Conservation (phyloP, 345 rosid genomes). For the Camelina sativa region DNA sequence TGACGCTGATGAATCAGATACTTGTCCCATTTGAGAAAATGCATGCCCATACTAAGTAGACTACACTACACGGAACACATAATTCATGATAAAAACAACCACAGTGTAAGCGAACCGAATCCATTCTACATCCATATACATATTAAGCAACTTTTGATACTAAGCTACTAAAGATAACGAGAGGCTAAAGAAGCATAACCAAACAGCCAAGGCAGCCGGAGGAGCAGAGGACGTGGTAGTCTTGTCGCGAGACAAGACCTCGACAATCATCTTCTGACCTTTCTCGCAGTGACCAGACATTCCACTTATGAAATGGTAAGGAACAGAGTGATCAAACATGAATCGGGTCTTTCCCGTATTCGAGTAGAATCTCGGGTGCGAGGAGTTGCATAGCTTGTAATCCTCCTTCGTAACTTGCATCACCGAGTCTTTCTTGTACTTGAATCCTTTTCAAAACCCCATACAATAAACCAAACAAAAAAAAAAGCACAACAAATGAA, state of each 20-base stretch:
- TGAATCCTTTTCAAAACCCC: constrained; percentile 19
- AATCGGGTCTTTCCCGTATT: constrained; percentile 57
- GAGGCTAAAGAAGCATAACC: constrained; percentile 4
- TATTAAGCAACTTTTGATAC: constrained; percentile 10
- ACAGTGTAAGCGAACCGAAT: not conserved
- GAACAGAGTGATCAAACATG: constrained; percentile 54
- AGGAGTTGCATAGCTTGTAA: constrained; percentile 60
- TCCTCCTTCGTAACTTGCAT: constrained; percentile 54
- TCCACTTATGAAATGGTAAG: constrained; percentile 69
- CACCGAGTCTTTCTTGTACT: constrained; percentile 60
- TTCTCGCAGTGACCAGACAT: constrained; percentile 54
- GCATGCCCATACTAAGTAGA: constrained; percentile 62
- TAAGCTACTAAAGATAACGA: constrained; percentile 4
- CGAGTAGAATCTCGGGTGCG: constrained; percentile 56
- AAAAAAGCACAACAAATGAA: not conserved
- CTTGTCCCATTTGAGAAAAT: constrained; percentile 47
- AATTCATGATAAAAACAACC: constrained; percentile 31
- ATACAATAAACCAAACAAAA: not conserved
- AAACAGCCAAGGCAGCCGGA: not conserved
- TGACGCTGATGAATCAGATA: constrained; percentile 27
- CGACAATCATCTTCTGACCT: constrained; percentile 60
- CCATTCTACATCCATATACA: not conserved
- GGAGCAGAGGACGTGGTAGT: constrained; percentile 10
- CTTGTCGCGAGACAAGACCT: constrained; percentile 45
- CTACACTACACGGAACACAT: constrained; percentile 40